phyloP scores from a whole-genome alignment of 2,329 filamentous ascomycete species.

The Hansfordia pulvinata region DNA sequence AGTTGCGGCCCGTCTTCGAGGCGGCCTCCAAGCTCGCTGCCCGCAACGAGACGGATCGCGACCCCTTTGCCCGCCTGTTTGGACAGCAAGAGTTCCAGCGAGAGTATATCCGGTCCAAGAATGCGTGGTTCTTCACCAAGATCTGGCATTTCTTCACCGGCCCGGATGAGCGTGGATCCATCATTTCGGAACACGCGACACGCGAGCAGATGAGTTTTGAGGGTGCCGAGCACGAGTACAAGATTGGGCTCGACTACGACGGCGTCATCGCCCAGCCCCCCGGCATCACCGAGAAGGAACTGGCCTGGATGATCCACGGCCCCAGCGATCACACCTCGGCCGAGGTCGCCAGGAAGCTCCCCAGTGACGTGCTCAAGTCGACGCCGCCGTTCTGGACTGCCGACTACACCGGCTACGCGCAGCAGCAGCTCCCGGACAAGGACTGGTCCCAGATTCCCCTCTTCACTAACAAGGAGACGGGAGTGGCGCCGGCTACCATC shows the following conservation, averaged over 20 bases:
- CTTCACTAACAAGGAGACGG: slow-evolving; percentile 3
- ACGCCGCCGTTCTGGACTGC: slow-evolving; percentile 3
- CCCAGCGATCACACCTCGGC: background rate
- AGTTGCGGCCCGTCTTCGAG: slow-evolving; percentile 3
- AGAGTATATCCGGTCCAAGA: slow-evolving; percentile 3
- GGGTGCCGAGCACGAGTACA: slow-evolving; percentile 1
- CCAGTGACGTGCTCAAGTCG: background rate
- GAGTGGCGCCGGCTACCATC: slow-evolving; percentile 1
- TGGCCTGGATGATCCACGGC: slow-evolving; percentile 1
- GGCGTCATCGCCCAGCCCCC: slow-evolving; percentile 2
- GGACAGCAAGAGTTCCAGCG: slow-evolving; percentile 16
- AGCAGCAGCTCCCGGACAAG: slow-evolving; percentile 1
- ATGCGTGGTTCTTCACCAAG: too few species aligned
- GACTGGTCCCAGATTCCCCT: slow-evolving; percentile 2
- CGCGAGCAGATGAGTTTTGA: too few species aligned
- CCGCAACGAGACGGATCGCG: slow-evolving; percentile 7
- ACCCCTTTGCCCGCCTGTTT: slow-evolving; percentile 14
- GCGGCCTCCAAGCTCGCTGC: background rate
- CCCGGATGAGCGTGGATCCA: too few species aligned
- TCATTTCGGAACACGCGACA: too few species aligned
- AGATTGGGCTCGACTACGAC: slow-evolving; percentile 3
- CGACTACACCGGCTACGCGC: slow-evolving; percentile 2
- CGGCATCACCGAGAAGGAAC: background rate
- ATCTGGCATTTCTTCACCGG: too few species aligned
- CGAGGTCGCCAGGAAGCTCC: background rate